Evolutionary conservation across 2,329 filamentous ascomycete species (phyloP).

Genomic region (Trichoderma sp.): DNA sequence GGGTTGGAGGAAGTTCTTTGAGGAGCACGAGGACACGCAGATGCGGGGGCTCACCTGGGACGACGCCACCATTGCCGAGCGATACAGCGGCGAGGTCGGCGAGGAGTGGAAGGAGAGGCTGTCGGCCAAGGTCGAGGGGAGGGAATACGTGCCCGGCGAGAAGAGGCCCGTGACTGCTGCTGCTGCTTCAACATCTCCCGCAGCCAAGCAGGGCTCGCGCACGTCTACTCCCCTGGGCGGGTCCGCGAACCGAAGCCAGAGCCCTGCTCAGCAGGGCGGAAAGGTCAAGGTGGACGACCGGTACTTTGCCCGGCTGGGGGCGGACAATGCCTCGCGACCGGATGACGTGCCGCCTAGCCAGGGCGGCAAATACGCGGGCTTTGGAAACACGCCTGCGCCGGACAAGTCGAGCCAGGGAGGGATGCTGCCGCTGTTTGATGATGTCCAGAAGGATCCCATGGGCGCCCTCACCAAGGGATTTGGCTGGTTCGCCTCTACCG

Average conservation of each 20-base stretch:
- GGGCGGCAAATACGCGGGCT: constrained; percentile 89
- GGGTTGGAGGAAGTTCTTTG: constrained; percentile 85
- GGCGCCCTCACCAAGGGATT: constrained; percentile 89
- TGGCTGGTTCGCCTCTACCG: constrained; percentile 87
- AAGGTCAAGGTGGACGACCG: constrained; percentile 74
- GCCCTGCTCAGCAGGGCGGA: constrained; percentile 42
- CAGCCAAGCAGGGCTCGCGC: constrained; percentile 43
- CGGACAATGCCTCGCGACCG: constrained; percentile 75
- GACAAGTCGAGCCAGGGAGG: constrained; percentile 47
- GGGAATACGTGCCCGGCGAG: constrained; percentile 77
- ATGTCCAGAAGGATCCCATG: constrained; percentile 88
- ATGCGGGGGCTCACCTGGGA: constrained; percentile 75
- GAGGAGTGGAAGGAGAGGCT: constrained; percentile 95
- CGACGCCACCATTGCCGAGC: constrained; percentile 83
- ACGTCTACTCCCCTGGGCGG: constrained; percentile 48
- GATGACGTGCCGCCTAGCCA: constrained; percentile 80
- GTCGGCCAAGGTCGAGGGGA: constrained; percentile 82
- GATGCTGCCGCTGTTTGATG: constrained; percentile 71
- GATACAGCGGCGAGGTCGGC: constrained; percentile 85
- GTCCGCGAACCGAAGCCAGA: constrained; percentile 46
- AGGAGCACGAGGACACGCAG: constrained; percentile 67
- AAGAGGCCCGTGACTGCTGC: constrained; percentile 51
- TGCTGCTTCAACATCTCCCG: too few relatives aligned
- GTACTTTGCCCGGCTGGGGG: constrained; percentile 85
- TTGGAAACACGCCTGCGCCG: constrained; percentile 74